Evolutionary conservation across 1,139 yeast genomes (phyloP).

Genomic region (Sugiyamaella novakii): DNA sequence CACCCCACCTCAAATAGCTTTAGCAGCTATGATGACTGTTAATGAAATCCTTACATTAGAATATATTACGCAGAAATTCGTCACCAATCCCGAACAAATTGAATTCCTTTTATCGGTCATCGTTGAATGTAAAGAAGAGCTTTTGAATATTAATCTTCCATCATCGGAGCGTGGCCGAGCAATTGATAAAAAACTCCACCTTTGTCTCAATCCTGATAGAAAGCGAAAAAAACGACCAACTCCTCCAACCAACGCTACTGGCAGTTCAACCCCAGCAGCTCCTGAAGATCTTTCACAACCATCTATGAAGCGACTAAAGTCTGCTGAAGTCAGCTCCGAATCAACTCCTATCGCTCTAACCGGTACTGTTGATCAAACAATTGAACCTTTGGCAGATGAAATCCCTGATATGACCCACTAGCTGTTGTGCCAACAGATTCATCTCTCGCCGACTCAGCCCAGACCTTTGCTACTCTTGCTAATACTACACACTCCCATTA

Average conservation of each 20-base stretch:
- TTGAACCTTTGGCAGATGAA: slow-evolving; percentile 15
- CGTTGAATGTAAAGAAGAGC: slow-evolving; percentile 31
- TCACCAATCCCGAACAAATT: slow-evolving; percentile 25
- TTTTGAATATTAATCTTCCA: slow-evolving; percentile 27
- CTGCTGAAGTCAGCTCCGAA: slow-evolving; percentile 14
- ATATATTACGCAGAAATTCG: slow-evolving; percentile 65
- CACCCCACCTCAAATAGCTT: slow-evolving; percentile 94
- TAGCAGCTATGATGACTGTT: slow-evolving; percentile 74
- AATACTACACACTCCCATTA: too few relatives aligned
- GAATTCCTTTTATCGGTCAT: slow-evolving; percentile 29
- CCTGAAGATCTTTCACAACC: slow-evolving; percentile 2
- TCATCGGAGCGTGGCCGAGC: slow-evolving; percentile 37
- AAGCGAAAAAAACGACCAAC: slow-evolving; percentile 21
- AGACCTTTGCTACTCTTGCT: too few relatives aligned
- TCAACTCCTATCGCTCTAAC: slow-evolving; percentile 11
- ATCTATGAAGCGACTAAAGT: slow-evolving; percentile 20
- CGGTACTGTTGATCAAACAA: slow-evolving; percentile 6
- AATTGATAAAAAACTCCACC: slow-evolving; percentile 41
- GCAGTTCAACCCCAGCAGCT: slow-evolving; percentile 5
- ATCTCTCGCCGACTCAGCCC: too few relatives aligned
- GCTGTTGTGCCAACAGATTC: too few relatives aligned
- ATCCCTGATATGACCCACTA: slow-evolving; percentile 14
- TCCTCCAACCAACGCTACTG: slow-evolving; percentile 6
- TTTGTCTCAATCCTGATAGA: slow-evolving; percentile 35
- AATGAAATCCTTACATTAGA: slow-evolving; percentile 65